Evolutionary conservation across 164 flowering plant species (phyloP), one percentile per base, ranked within the genome.

Genomic region (Buxus sempervirens): DNA sequence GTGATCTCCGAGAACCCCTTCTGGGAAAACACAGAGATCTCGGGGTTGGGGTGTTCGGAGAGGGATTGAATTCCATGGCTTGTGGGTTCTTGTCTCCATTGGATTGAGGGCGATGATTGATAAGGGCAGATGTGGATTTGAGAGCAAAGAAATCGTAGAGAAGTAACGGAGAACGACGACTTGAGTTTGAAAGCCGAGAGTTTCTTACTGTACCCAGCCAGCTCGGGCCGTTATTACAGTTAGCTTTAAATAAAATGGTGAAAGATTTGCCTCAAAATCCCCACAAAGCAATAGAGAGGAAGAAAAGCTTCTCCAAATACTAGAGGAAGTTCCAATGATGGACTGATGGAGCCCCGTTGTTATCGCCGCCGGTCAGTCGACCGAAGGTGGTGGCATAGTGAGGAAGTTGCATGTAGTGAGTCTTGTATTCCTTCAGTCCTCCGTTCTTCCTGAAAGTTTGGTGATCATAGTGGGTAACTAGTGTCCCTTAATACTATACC

Each of bases 1-100:
- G 81, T 81, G 73, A 86, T 78, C 53, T 73, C 81, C 5, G 91
- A 83, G 88, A 92, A 88, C 62, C 97, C 97, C 74, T 86, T 86
- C 48, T 68, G 82, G 48, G 54, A 66, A 71, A 91, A 88, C n/a
- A 70, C 63, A 5, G 88, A 80, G 63, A 85, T 71, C 75, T 85
- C 79, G 54, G 84, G 78, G 69, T 77, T 76, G 18, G 82, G 80
- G 82, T 85, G 85, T 74, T 72, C 27, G 59, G 67, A 53, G 48
- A 82, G 67, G 62, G 61, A n/a, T 58, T 62, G 72, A 22, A 57
- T 21, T 58, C 69, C 80, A 67, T 62, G 28, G 67, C 32, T 24
- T 49, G 27, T 36, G 70, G 67, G 60, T 51, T 62, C 64, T 70
- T 58, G 59, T 56, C 16, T n/a, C 68, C 79, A 78, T 65, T 38